Conservation (phyloP, 129 eudicot species). For the Artemisia argyi region DNA sequence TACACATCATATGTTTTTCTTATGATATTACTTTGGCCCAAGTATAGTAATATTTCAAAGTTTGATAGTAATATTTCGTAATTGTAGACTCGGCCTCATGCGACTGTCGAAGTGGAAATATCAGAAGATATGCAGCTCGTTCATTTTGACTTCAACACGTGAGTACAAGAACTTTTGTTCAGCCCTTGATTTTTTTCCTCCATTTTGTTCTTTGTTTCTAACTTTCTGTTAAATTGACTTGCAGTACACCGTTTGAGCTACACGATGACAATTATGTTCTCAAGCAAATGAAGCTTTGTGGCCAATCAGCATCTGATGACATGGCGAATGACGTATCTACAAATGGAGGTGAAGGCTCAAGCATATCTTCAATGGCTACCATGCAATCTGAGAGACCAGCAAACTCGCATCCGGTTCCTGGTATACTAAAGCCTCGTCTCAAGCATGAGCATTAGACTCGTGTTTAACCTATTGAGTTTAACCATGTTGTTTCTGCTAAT, state of each 20-base stretch:
- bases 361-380: constrained; percentile 48
- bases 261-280: constrained; percentile 72
- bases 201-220: background rate
- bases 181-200: background rate
- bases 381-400: constrained; percentile 44
- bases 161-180: background rate
- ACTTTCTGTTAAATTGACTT: constrained; percentile 13
- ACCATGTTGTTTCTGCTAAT: background rate
- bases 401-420: constrained; percentile 75
- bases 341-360: constrained; percentile 60
- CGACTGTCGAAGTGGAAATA: constrained; percentile 89
- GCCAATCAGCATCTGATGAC: constrained; percentile 36
- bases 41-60: background rate
- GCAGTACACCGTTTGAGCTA: constrained; percentile 73
- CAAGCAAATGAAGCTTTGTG: constrained; percentile 66
- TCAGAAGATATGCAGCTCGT: constrained; percentile 96
- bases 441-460: constrained; percentile 63
- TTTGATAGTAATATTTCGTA: background rate
- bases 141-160: constrained; percentile 92
- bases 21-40: background rate
- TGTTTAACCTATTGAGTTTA: background rate
- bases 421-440: constrained; percentile 77
- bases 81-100: constrained; percentile 84
- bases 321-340: constrained; percentile 31
- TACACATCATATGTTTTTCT: background rate